Percentiles rank a stretch among this genome's conserved stretches.
phyloP scores from a whole-genome alignment of 2,329 filamentous ascomycete genomes.

The Fusarium longipes region DNA sequence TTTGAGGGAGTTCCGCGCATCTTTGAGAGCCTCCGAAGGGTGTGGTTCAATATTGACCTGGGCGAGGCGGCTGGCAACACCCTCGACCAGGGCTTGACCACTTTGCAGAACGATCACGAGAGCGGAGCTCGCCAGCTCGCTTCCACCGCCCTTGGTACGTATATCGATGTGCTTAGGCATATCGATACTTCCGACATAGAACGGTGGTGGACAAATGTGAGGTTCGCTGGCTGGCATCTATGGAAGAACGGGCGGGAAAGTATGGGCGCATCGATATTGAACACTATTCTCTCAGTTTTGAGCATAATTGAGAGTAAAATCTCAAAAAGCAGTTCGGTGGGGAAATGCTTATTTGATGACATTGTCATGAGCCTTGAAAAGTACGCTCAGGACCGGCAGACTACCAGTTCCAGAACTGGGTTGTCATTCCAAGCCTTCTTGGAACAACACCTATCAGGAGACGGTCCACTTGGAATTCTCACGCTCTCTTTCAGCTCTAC shows the following conservation, averaged over 20 bases:
- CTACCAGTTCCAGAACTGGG: conserved; percentile 49
- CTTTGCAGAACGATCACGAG: conserved; percentile 65
- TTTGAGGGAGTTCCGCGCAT: conserved; percentile 68
- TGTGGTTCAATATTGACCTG: conserved; percentile 68
- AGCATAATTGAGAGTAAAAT: conserved; percentile 52
- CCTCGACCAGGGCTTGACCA: conserved; percentile 59
- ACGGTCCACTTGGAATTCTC: conserved; percentile 59
- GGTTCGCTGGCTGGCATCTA: conserved; percentile 70
- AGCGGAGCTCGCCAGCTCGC: conserved; percentile 71
- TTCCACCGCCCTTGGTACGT: conserved; percentile 60
- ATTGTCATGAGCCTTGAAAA: conserved; percentile 36
- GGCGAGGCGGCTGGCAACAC: conserved; percentile 57
- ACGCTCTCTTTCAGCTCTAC: conserved; percentile 74
- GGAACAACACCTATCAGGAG: conserved; percentile 30
- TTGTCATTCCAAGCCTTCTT: conserved; percentile 52
- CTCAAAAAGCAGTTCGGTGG: conserved; percentile 7
- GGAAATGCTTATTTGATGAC: conserved; percentile 19
- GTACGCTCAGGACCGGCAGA: conserved; percentile 37
- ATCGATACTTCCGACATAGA: conserved; percentile 48
- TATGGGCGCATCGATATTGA: conserved; percentile 71
- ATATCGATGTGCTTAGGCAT: conserved; percentile 59
- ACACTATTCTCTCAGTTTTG: conserved; percentile 60
- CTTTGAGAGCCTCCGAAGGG: conserved; percentile 66
- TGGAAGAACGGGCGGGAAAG: conserved; percentile 74
- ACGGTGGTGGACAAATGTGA: conserved; percentile 66